These are phyloP conservation scores for Candida nemodendra DNA, from an alignment of 805 yeast species.

Conservation along the genomic window DNA sequence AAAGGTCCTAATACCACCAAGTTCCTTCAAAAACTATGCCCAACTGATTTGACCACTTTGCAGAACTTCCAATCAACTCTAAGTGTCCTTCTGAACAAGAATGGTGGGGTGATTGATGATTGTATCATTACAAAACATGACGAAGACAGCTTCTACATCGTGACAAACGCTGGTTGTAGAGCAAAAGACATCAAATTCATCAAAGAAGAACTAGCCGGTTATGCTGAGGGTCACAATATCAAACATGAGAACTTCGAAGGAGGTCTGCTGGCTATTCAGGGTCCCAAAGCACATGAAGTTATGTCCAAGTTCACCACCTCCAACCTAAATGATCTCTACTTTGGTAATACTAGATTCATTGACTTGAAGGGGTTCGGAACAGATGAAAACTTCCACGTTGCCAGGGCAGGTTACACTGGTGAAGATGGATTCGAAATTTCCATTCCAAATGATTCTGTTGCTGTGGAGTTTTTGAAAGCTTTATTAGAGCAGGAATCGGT, in stretches of 20 bases:
- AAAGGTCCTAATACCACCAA: slow-evolving; percentile 64
- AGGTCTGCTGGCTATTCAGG: slow-evolving; percentile 86
- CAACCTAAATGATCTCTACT: slow-evolving; percentile 60
- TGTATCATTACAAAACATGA: slow-evolving; percentile 89
- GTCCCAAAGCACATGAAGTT: slow-evolving; percentile 75
- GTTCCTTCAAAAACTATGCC: slow-evolving; percentile 81
- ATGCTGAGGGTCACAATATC: slow-evolving; percentile 27
- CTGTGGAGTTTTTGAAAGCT: slow-evolving; percentile 59
- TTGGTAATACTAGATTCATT: slow-evolving; percentile 66
- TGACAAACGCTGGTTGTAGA: slow-evolving; percentile 94
- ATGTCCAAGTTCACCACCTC: slow-evolving; percentile 61
- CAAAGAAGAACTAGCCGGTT: slow-evolving; percentile 44
- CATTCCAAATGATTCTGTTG: slow-evolving; percentile 55
- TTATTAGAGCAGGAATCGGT: slow-evolving; percentile 56
- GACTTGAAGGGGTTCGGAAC: slow-evolving; percentile 40
- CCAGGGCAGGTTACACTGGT: slow-evolving; percentile 97
- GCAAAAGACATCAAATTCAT: slow-evolving; percentile 74
- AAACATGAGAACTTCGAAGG: slow-evolving; percentile 55
- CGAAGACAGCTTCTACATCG: slow-evolving; percentile 71
- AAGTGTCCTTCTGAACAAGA: slow-evolving; percentile 68
- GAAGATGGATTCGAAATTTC: slow-evolving; percentile 97
- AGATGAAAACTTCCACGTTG: slow-evolving; percentile 60
- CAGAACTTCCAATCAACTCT: slow-evolving; percentile 63
- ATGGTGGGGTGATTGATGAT: slow-evolving; percentile 88
- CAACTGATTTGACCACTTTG: slow-evolving; percentile 70